Evolutionary conservation across 2,329 filamentous ascomycete genomes (phyloP).

Genomic region (Arthrinium puccinioides): DNA sequence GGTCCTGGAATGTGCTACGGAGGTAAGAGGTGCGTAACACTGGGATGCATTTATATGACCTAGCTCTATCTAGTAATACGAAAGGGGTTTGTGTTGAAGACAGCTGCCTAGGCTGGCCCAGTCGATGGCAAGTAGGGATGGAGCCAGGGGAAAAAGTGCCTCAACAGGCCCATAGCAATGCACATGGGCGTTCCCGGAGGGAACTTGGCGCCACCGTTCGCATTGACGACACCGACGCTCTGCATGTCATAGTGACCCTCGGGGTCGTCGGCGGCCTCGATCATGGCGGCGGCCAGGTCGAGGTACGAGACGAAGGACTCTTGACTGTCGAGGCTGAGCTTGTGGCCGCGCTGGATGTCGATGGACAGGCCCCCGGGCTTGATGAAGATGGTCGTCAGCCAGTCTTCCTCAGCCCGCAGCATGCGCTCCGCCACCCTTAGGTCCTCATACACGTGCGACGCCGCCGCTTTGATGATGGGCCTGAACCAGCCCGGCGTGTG

Average conservation of each 20-base stretch:
- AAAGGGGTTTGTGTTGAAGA: too few relatives aligned
- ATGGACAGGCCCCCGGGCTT: constrained; percentile 32
- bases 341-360: constrained; percentile 31
- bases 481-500: constrained; percentile 20
- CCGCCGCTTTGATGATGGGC: constrained; percentile 20
- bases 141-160: constrained; percentile 24
- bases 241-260: constrained; percentile 16
- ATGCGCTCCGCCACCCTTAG: constrained; percentile 24
- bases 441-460: constrained; percentile 31
- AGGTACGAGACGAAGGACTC: constrained; percentile 31
- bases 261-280: constrained; percentile 33
- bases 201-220: constrained; percentile 22
- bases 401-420: constrained; percentile 27
- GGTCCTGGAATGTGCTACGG: too few relatives aligned
- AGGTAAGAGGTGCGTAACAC: too few relatives aligned
- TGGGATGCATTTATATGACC: too few relatives aligned
- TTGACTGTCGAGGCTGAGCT: constrained; percentile 27
- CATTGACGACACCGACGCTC: constrained; percentile 21
- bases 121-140: constrained; percentile 28
- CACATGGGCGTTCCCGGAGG: constrained; percentile 22
- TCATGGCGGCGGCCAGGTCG: constrained; percentile 40
- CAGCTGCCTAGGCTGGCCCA: too few relatives aligned
- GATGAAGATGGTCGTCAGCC: constrained; percentile 30
- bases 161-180: constrained; percentile 21
- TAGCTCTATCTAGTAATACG: too few relatives aligned